phyloP scores from a whole-genome alignment of 192 early-diverging fungal genomes.

The Podila epigama region DNA sequence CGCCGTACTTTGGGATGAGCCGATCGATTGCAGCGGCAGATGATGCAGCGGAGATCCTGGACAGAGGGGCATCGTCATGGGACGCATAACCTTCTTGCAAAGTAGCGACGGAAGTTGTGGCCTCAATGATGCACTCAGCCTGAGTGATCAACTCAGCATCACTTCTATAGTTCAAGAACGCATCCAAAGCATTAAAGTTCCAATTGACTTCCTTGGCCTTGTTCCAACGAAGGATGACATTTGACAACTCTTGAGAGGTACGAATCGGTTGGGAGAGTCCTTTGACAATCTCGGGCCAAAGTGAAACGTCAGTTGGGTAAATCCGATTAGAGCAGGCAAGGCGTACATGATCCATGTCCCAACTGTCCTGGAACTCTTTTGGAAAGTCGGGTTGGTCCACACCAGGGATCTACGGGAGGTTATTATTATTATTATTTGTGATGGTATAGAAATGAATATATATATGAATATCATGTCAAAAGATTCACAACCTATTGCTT shows the following conservation, averaged over 20 bases:
- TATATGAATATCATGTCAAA: background rate
- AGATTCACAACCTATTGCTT: too few species aligned
- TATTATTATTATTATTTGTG: background rate
- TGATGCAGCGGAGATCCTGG: too few species aligned
- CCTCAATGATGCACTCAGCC: background rate
- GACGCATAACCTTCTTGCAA: background rate
- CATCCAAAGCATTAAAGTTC: slow-evolving; percentile 38
- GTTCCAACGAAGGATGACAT: slow-evolving; percentile 36
- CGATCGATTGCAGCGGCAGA: too few species aligned
- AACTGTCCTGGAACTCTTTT: slow-evolving; percentile 15
- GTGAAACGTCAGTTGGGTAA: slow-evolving; percentile 15
- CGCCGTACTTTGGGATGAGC: background rate
- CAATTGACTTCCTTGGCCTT: slow-evolving; percentile 20
- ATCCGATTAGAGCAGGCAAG: slow-evolving; percentile 27
- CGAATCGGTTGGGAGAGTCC: slow-evolving; percentile 15
- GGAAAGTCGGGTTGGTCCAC: slow-evolving; percentile 33
- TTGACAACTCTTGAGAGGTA: slow-evolving; percentile 17
- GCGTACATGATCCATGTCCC: slow-evolving; percentile 41
- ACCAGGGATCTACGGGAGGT: slow-evolving; percentile 16
- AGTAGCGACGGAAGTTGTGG: background rate
- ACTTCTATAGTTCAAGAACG: slow-evolving; percentile 27
- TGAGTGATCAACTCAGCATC: background rate
- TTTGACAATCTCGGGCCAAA: slow-evolving; percentile 35
- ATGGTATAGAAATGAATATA: background rate
- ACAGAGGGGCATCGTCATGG: background rate